Base-by-base conservation (phyloP, 306 rosid genomes). In the Abrus pulchellus region DNA sequence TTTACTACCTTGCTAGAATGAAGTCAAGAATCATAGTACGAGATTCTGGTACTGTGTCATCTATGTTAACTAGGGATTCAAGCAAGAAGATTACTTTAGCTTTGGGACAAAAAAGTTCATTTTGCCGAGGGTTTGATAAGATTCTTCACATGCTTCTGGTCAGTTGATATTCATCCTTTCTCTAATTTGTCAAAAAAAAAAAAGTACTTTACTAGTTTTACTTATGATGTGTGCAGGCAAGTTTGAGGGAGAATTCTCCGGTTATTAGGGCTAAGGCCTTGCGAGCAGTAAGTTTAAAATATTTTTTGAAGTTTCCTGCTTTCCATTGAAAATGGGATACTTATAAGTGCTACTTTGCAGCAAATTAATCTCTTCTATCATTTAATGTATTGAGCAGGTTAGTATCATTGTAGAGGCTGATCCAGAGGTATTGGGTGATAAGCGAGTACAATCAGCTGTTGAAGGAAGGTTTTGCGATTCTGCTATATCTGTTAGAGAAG, bases 401-500 rank as follows among this genome's bases (percentile, higher is more conserved):
- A 96, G 99, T 86, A 96, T 96, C 76, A 91, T 96, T 83, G 98
- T 96, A 67, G 99, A 96, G 86, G 98, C 99, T 82, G 99, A 96
- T 85, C 98, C 98, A 5, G 97, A 96, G 90, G 99, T 96, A 74
- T 78, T 96, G 85, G 90, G 99, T 72, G 97, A 93, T 88, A 88
- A 89, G 74, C 90, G 89, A 29, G 98, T 96, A 63, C 97, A 92
- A 74, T 66, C 81, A 59, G 97, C 97, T 14, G 97, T 95, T 64
- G 99, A 95, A 88, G 99, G 99, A 81, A 85, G 99, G 85, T 95
- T 95, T 64, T 93, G 98, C 81, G 99, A 95, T 83, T 89, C 94
- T 11, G 99, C 97, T 9, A 95, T 95, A 80, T 92, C 98, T 68
- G 99, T 88, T 54, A 88, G 99, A 86, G 99, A 95, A 90, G 99